Base-by-base conservation (phyloP, 1,139 yeast species). In the Groenewaldozyma auringiensis region DNA sequence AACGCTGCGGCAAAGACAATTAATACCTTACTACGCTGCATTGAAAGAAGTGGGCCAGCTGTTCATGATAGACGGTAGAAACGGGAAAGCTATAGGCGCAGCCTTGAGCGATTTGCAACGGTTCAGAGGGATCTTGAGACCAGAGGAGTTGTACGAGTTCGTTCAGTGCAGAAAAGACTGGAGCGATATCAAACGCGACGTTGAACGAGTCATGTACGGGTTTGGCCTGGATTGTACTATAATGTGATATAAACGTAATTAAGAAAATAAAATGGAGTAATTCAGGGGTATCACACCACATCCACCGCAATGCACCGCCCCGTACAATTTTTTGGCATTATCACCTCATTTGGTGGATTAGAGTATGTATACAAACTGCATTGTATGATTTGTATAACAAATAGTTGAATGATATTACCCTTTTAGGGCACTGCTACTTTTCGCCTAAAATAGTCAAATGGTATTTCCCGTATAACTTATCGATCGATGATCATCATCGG, bases 141-240 rank as follows among this genome's bases (percentile, higher is more conserved):
- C 94, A 43, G 98, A 92, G 56, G 98, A 92, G 56, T 83, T 92
- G 22, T 84, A 86, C 58, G 96, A 88, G 59, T 85, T 89, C 67
- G 95, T 88, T 2, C 92, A 85, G 57, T 71, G 95, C 50, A 71
- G 98, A 47, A 76, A 80, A 41, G 98, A 92, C 60, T 92, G 98
- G 98, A 65, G 75, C 0, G 60, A 70, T 40, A 85, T 92, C 37
- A 79, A 78, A 54, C 72, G 73, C 50, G 87, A 84, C 48, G 97
- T 92, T 3, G 97, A 92, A 62, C 86, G 83, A 61, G 92, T 86
- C n/a, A 85, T 92, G 81, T 92, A 88, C 59, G 98, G 98, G 0
- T 72, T 88, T 47, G 87, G 92, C 14, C 65, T 83, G 69, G 49
- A 59, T 41, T 59, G 65, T 45, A 47, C 50, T 85, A 82, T 63